Conservation (phyloP, 768 basidiomycete genomes). For the Rickenella mellea region DNA sequence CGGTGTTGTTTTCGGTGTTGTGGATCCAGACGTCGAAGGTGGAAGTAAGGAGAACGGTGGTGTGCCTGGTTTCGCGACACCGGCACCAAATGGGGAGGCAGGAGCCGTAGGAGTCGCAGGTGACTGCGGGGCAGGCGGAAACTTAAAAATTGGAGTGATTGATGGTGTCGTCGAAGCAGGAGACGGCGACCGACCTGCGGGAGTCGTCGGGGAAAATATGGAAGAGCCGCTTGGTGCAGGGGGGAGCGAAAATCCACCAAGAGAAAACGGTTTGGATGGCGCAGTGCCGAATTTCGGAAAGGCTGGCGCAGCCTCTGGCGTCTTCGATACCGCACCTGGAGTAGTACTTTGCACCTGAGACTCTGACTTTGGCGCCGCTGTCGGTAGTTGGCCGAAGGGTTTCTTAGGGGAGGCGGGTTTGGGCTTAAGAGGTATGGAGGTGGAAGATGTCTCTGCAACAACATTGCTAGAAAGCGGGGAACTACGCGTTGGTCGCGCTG, state of each 20-base stretch:
- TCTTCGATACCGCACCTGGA: background rate
- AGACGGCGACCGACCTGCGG: constrained; percentile 27
- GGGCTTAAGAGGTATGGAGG: constrained; percentile 4
- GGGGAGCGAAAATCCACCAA: background rate
- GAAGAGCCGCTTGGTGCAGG: background rate
- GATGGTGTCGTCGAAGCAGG: constrained; percentile 8
- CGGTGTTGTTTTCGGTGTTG: constrained; percentile 9
- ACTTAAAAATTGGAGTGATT: constrained; percentile 4
- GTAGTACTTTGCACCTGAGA: background rate
- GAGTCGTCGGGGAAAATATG: constrained; percentile 29
- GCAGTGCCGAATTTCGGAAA: background rate
- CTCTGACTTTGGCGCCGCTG: background rate
- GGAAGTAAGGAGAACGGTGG: constrained; percentile 1
- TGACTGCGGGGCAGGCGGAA: constrained; percentile 2
- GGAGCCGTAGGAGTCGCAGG: background rate
- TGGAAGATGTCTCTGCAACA: constrained; percentile 16
- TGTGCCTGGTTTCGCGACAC: constrained; percentile 2
- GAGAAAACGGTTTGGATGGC: background rate
- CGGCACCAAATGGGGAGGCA: constrained; percentile 3
- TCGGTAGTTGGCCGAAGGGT: background rate
- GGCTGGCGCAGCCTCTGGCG: background rate
- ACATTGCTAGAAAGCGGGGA: constrained; percentile 58
- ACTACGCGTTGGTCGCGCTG: constrained; percentile 61
- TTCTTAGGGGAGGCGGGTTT: constrained; percentile 2
- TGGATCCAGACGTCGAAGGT: constrained; percentile 3